phyloP scores from a whole-genome alignment of 2,329 filamentous ascomycete genomes.

The Paecilomyces niveus region DNA sequence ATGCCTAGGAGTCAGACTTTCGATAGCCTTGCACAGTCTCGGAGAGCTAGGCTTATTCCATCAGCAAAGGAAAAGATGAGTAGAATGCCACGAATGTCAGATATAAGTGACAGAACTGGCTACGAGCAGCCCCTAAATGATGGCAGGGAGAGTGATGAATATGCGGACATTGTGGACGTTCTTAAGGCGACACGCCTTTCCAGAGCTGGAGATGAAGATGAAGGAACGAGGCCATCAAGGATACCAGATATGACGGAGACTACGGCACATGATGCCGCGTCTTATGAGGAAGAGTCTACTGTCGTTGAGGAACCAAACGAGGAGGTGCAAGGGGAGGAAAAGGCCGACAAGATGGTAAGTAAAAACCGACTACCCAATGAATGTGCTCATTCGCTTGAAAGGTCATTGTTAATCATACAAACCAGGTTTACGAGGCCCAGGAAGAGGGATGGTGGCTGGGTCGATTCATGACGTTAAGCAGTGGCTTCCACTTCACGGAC shows the following conservation, averaged over 20 bases:
- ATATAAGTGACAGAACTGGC: neutral
- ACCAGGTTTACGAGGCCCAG: slow-evolving; percentile 17
- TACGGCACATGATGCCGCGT: neutral
- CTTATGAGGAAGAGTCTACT: neutral
- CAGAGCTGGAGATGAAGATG: neutral
- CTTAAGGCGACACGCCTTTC: neutral
- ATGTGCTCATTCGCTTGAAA: neutral
- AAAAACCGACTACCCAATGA: neutral
- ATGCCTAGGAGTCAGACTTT: neutral
- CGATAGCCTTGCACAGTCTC: neutral
- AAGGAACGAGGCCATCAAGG: neutral
- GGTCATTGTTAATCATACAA: neutral
- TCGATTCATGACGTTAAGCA: slow-evolving; percentile 22
- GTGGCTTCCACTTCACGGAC: slow-evolving; percentile 25
- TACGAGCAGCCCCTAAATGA: neutral
- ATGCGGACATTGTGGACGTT: neutral
- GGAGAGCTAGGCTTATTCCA: neutral
- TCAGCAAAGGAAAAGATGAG: neutral
- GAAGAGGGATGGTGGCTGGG: slow-evolving; percentile 25
- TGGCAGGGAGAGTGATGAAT: neutral
- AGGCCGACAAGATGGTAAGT: neutral
- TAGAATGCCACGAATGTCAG: neutral
- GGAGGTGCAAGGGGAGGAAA: neutral
- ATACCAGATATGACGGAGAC: neutral
- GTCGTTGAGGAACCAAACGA: neutral